Base-by-base conservation (phyloP, 2,329 filamentous ascomycete genomes). In the Thelonectria rubi region DNA sequence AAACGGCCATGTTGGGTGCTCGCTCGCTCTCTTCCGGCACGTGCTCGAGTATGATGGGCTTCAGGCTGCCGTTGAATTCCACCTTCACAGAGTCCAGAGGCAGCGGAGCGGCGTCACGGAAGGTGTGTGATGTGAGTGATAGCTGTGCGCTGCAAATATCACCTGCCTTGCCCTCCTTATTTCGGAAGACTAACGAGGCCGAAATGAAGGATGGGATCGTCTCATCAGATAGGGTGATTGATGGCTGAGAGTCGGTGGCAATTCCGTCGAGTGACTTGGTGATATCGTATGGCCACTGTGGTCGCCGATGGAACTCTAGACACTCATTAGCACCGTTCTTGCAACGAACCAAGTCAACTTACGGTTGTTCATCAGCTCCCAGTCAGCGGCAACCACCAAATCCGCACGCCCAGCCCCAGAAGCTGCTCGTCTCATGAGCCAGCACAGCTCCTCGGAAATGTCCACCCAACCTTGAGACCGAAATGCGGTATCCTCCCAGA, bases 351-450 rank as follows among this genome's bases (percentile, higher is more conserved):
- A 3, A 18, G 39, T 24, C 21, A 6, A 79, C 85, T 73, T 76
- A 88, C 86, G 80, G 46, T 75, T 82, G 60, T 86, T 81, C 73
- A 90, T 78, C 46, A 91, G 77, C 70, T 90, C 88, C 85, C 88
- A 89, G 69, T 89, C 87, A 52, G 88, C 83, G 26, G 86, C 81
- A 37, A 90, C 75, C 9, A 90, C 80, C 30, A 88, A 76, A 54
- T 85, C 83, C 9, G 81, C 82, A 54, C 85, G 82, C 8, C 82
- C 82, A 48, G 79, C 77, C 62, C 82, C 77, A 3, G 77, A 78
- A 5, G 87, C 87, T 11, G 85, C 87, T 60, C 81, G 79, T 64
- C 88, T 80, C 59, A 90, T 74, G n/a, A 81, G 77, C 86, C 87
- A 89, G 50, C 83, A 81, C 39, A 90, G 75, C 39, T 88, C 85